Evolutionary conservation across 257 asterid genomes (phyloP).

Genomic region (Solanum corneliomulleri): DNA sequence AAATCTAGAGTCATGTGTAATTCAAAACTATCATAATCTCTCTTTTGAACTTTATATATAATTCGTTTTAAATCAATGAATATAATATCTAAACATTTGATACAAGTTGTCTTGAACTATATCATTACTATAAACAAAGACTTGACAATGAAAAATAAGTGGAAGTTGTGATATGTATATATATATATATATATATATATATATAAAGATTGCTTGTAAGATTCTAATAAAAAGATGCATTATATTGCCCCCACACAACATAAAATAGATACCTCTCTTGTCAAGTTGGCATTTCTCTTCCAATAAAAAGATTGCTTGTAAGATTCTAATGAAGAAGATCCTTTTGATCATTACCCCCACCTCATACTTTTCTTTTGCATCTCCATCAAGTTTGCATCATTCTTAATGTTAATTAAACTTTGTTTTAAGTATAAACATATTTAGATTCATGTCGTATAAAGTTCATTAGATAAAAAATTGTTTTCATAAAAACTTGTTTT

Average conservation of each 20-base stretch:
- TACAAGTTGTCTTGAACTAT: neutral
- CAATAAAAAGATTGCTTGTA: conserved; percentile 22
- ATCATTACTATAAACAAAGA: neutral
- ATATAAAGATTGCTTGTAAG: conserved; percentile 22
- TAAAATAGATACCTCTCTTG: conserved; percentile 35
- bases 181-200: no score
- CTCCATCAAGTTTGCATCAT: neutral
- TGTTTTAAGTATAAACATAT: neutral
- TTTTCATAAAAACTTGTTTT: fast-evolving
- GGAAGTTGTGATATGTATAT: neutral
- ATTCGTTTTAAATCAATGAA: neutral
- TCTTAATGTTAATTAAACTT: neutral
- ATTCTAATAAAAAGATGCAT: neutral
- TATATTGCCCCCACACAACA: conserved; percentile 13
- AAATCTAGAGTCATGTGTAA: neutral
- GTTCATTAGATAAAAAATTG: neutral
- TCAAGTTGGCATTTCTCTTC: conserved; percentile 19
- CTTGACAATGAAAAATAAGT: neutral
- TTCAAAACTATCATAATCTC: neutral
- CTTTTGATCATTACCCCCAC: conserved; percentile 3
- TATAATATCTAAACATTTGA: neutral
- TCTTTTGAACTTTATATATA: neutral
- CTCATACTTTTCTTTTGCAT: neutral
- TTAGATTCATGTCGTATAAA: neutral
- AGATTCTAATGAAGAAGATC: neutral